Evolutionary conservation across 225 moss, liverwort and hornwort genomes (phyloP), one percentile per base, ranked within the genome.

Genomic region (Pleurozium schreberi): DNA sequence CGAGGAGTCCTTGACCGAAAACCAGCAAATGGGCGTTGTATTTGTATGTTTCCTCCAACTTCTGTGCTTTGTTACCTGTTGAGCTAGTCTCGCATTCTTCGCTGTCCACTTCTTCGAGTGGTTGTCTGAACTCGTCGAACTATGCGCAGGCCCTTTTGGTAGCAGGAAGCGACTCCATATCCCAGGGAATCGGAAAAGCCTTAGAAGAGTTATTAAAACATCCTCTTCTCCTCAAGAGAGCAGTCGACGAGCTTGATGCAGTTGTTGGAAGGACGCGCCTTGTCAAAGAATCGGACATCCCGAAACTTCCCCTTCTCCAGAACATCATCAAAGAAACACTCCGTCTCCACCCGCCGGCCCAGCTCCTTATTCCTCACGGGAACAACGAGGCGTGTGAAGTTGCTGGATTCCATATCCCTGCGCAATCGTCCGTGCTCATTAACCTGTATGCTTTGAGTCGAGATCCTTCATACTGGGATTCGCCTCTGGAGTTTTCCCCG

Each of bases 361-460:
- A 82, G 86, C 89, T 95, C 71, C 88, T 92, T 38, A 91, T 93
- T 43, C 95, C 96, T 57, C 92, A 91, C 67, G 86, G 87, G 76
- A 95, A 93, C 84, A 26, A 90, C 25, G 86, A 89, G 60, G 45
- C 89, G 4, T 91, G 93, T 80, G 86, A 92, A 76, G 93, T 96
- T 69, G 87, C 90, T 67, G 93, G 93, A 76, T 95, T 86, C 68
- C 87, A 92, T 50, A 94, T 96, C 80, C 96, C 96, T 30, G 90
- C 89, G 38, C 86, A 66, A 47, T 92, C 91, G 50, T 75, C 93
- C 28, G 91, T 95, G 62, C 82, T 93, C 74, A 81, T 96, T 31
- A 96, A 95, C 85, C 40, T 96, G 40, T 95, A 91, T 76, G 91
- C 95, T 67, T 85, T 96, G 73, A 92, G 93, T 63, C 92, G 94